Evolutionary conservation across 257 asterid genomes (phyloP).

Genomic region (Nyctanthes arbortristis): DNA sequence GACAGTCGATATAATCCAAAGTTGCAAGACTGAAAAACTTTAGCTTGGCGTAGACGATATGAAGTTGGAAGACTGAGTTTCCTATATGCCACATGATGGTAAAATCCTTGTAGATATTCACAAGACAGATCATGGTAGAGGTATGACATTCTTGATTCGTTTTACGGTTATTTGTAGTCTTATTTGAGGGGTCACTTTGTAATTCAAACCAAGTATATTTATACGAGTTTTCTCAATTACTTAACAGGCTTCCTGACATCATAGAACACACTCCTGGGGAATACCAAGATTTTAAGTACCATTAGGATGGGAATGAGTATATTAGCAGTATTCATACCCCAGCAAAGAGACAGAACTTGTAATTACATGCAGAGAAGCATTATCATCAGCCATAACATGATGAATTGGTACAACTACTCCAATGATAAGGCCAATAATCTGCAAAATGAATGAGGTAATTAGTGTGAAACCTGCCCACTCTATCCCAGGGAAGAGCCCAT

Average conservation of each 20-base stretch:
- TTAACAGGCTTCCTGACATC: too few species aligned
- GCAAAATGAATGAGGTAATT: neutral
- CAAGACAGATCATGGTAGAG: too few species aligned
- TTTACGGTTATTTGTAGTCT: too few species aligned
- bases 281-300: neutral
- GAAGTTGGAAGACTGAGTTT: too few species aligned
- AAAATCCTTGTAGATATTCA: too few species aligned
- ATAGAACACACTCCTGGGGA: too few species aligned
- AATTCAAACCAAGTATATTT: too few species aligned
- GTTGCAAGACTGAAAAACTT: neutral
- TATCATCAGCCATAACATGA: slow-evolving; percentile 24
- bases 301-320: neutral
- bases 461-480: neutral
- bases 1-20: too few species aligned
- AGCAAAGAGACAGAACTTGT: slow-evolving; percentile 30
- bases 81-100: too few species aligned
- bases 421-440: slow-evolving; percentile 38
- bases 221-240: too few species aligned
- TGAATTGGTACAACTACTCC: slow-evolving; percentile 32
- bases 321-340: slow-evolving; percentile 29
- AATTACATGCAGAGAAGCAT: slow-evolving; percentile 38
- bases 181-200: too few species aligned
- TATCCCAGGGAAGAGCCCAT: neutral
- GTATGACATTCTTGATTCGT: too few species aligned
- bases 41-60: neutral